These are phyloP conservation scores for Hymenoscyphus linearis DNA, from an alignment of 2,329 filamentous ascomycete genomes.

Conservation along the genomic window DNA sequence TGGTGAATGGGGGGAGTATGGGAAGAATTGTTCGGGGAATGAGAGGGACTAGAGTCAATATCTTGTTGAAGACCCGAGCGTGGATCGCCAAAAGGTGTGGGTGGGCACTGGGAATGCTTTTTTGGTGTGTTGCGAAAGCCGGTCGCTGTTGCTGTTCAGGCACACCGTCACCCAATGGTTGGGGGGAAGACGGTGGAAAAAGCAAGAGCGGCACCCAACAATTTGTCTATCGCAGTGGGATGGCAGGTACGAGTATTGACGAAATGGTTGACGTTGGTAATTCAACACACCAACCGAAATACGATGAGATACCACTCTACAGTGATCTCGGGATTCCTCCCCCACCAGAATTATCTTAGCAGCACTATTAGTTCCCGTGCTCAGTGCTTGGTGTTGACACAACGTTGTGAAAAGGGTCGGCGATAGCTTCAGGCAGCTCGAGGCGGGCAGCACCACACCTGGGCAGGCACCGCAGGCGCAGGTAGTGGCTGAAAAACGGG, in stretches of 20 bases:
- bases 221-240: background rate
- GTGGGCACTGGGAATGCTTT: background rate
- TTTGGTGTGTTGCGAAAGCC: background rate
- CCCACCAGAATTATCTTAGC: background rate
- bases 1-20: background rate
- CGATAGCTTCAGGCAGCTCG: background rate
- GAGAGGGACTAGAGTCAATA: background rate
- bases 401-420: background rate
- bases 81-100: background rate
- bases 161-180: background rate
- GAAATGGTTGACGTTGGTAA: background rate
- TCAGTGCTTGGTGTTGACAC: background rate
- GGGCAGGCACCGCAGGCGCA: background rate
- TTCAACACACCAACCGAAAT: too few relatives aligned
- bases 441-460: too few relatives aligned
- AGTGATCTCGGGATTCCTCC: background rate
- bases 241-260: background rate
- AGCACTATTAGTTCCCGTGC: background rate
- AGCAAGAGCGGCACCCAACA: background rate
- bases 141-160: background rate
- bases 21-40: slow-evolving; percentile 4
- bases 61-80: background rate
- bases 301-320: too few relatives aligned
- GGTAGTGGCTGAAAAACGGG: background rate
- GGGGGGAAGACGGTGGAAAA: background rate